phyloP scores from a whole-genome alignment of 108 stramenopile species.

The Heterococcus sp. region DNA sequence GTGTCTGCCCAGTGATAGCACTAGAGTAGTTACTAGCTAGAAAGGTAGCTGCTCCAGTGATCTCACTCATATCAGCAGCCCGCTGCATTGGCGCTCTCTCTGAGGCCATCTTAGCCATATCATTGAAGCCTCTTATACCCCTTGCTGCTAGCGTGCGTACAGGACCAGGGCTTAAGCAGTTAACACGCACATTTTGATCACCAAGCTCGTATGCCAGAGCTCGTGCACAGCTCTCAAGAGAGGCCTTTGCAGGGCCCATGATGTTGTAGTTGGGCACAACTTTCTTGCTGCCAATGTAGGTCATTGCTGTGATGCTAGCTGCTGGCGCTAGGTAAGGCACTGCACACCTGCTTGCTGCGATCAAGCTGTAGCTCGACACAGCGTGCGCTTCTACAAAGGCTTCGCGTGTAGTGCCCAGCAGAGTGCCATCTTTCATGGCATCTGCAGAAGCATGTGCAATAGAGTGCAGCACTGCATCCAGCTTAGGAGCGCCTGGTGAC shows the following conservation, averaged over 20 bases:
- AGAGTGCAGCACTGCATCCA: conserved; percentile 34
- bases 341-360: conserved; percentile 9
- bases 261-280: conserved; percentile 30
- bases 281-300: conserved; percentile 21
- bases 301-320: conserved; percentile 8
- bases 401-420: conserved; percentile 16
- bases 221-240: conserved; percentile 38
- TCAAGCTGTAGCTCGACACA: conserved; percentile 32
- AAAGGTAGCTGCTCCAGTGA: conserved; percentile 26
- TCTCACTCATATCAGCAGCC: conserved; percentile 13
- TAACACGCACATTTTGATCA: conserved; percentile 9
- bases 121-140: conserved; percentile 32
- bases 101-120: conserved; percentile 19
- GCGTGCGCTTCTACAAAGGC: conserved; percentile 27
- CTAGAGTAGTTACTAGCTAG: conserved; percentile 16
- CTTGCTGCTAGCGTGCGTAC: conserved; percentile 29
- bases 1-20: conserved; percentile 36
- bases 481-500: not conserved
- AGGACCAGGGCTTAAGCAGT: conserved; percentile 32
- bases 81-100: conserved; percentile 27
- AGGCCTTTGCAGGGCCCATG: conserved; percentile 45
- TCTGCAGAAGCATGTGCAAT: conserved; percentile 29
- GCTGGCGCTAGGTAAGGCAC: conserved; percentile 21
- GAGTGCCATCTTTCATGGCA: conserved; percentile 25
- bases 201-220: conserved; percentile 27